Evolutionary conservation across 495 filamentous ascomycete genomes (phyloP).

Genomic region (Podospora pseudocomata): DNA sequence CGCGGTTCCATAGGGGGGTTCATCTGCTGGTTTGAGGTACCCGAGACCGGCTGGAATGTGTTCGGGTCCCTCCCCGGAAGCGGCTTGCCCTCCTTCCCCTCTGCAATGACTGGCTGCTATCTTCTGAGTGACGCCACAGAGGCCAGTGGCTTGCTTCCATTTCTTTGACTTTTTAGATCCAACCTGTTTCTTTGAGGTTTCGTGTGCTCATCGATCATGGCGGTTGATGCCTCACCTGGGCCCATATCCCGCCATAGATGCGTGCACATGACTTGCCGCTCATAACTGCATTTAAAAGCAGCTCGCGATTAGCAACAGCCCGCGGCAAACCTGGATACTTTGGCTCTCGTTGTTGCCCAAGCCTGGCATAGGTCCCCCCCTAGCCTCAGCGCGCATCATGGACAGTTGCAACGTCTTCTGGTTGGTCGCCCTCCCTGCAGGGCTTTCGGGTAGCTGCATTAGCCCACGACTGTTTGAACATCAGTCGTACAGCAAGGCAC

Average conservation of each 20-base stretch:
- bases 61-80: slow-evolving; percentile 26
- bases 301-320: neutral
- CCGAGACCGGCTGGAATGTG: slow-evolving; percentile 24
- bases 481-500: slow-evolving; percentile 30
- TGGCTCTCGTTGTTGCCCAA: neutral
- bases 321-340: neutral
- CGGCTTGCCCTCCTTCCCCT: slow-evolving; percentile 4
- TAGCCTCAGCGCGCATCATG: neutral
- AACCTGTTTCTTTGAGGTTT: neutral
- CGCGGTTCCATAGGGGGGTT: neutral
- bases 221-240: neutral
- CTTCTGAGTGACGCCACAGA: neutral
- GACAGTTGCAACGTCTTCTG: neutral
- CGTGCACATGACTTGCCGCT: neutral
- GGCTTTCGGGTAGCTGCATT: slow-evolving; percentile 39
- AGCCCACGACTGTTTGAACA: slow-evolving; percentile 46
- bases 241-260: neutral
- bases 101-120: neutral
- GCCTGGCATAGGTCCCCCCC: neutral
- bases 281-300: neutral
- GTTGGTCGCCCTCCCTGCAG: slow-evolving; percentile 19
- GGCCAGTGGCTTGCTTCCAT: slow-evolving; percentile 1
- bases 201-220: neutral
- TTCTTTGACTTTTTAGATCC: slow-evolving; percentile 4
- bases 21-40: slow-evolving; percentile 7